phyloP scores from a whole-genome alignment of 768 basidiomycete genomes.

The Russula abietina region DNA sequence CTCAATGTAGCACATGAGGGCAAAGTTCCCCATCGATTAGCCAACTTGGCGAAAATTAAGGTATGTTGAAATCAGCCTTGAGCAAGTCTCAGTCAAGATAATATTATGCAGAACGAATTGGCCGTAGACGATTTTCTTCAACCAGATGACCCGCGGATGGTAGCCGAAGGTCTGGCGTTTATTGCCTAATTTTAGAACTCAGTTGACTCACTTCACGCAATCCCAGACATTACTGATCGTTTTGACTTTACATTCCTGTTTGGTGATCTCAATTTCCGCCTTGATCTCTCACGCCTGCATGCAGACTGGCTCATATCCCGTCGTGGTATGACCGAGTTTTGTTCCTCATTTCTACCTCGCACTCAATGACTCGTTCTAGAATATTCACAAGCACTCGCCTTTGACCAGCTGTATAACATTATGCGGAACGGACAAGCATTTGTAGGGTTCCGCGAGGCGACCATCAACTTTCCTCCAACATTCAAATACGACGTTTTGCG shows the following conservation, averaged over 20 bases:
- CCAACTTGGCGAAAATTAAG: constrained; percentile 88
- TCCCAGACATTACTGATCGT: constrained; percentile 70
- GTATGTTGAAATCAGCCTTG: constrained; percentile 31
- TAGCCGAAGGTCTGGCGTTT: constrained; percentile 57
- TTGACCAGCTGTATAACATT: constrained; percentile 79
- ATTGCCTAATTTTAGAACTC: constrained; percentile 7
- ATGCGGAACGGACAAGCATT: constrained; percentile 69
- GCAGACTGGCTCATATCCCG: constrained; percentile 90
- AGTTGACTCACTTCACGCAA: constrained; percentile 17
- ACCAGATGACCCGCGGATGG: constrained; percentile 53
- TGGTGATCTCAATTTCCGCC: constrained; percentile 88
- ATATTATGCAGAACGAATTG: constrained; percentile 53
- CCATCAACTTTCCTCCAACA: constrained; percentile 84
- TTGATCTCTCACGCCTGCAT: constrained; percentile 84
- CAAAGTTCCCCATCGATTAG: constrained; percentile 68
- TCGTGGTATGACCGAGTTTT: constrained; percentile 45
- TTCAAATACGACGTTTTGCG: constrained; percentile 87
- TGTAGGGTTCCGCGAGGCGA: constrained; percentile 70
- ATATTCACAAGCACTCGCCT: constrained; percentile 78
- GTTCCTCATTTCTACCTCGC: background rate
- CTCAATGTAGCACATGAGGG: constrained; percentile 60
- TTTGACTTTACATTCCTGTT: constrained; percentile 88
- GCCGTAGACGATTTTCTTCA: constrained; percentile 71
- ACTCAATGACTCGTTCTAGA: constrained; percentile 39
- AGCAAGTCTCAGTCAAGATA: background rate